phyloP scores from a whole-genome alignment of 345 rosid genomes.

The Murraya koenigii region DNA sequence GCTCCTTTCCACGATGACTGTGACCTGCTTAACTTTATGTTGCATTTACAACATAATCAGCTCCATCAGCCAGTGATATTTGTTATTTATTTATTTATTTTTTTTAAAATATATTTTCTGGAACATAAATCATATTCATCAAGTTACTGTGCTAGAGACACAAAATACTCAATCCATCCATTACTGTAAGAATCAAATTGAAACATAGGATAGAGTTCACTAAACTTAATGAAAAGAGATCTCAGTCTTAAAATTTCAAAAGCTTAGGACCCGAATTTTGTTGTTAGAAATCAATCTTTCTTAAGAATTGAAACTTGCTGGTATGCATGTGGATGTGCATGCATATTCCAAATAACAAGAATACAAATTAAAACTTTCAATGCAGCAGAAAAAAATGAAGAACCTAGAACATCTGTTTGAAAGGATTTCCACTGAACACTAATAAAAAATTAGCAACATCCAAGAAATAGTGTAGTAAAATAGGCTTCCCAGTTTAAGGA shows the following conservation, averaged over 20 bases:
- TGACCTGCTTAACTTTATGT: conserved; percentile 59
- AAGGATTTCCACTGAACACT: background rate
- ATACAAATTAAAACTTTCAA: background rate
- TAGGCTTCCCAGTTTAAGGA: background rate
- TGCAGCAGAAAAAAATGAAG: background rate
- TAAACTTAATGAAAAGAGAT: background rate
- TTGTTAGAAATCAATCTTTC: background rate
- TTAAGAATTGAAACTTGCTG: background rate
- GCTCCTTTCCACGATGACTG: conserved; percentile 49
- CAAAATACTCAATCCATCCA: background rate
- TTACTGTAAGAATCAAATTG: background rate
- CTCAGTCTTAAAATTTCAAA: background rate
- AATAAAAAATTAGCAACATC: background rate
- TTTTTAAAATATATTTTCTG: background rate
- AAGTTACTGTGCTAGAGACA: background rate
- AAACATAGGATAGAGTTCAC: background rate
- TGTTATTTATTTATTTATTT: no score
- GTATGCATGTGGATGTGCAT: no score
- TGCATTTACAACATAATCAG: conserved; percentile 29
- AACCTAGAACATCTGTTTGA: background rate
- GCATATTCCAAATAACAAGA: background rate
- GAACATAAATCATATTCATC: background rate
- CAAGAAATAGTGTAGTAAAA: background rate
- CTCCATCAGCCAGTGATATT: background rate
- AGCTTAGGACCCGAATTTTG: background rate